Evolutionary conservation across 2,329 filamentous ascomycete genomes (phyloP), one percentile per base, ranked within the genome.

Genomic region (Aureobasidium mangrovei): DNA sequence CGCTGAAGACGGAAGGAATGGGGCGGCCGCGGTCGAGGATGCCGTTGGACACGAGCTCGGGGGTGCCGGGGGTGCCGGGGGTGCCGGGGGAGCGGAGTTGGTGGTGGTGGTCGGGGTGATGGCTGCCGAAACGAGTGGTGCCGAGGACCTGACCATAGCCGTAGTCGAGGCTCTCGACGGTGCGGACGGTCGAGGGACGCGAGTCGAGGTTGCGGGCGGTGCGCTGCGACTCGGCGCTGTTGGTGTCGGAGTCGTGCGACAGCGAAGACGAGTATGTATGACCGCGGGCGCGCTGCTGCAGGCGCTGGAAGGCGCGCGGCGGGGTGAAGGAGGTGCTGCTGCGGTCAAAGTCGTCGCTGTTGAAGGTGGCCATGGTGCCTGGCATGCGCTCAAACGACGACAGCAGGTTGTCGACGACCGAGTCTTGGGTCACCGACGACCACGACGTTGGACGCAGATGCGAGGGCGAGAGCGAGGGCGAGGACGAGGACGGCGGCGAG

Each of bases 401-500:
- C 57, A 97, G 82, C 85, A 98, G 93, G 70, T 96, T 95, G 70
- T 93, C 86, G 57, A 98, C 89, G 61, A 98, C 83, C 35, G 91
- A 96, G 66, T 95, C 88, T 61, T 91, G 83, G 39, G 87, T 88
- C 59, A 88, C 82, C 46, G 86, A 82, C 48, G 84, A 84, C 63
- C 95, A 77, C 56, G 88, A 91, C 29, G 41, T 29, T 28, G 47
- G 47, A 18, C 47, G 36, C 47, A 51, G 32, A 10, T 7, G 7
- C 6, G 32, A 35, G 6, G 10, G 32, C 10, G 32, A 35, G 32
- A 10, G 32, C 18, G 18, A 18, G 18, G 18, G 18, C 18, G 18
- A 18, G 18, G 18, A 18, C 18, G 18, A 18, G 18, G 18, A 18
- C 18, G 18, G 18, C 18, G 18, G 18, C 18, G 18, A 35, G 32